phyloP scores from a whole-genome alignment of 768 basidiomycete genomes.

The Pholiota conissans region DNA sequence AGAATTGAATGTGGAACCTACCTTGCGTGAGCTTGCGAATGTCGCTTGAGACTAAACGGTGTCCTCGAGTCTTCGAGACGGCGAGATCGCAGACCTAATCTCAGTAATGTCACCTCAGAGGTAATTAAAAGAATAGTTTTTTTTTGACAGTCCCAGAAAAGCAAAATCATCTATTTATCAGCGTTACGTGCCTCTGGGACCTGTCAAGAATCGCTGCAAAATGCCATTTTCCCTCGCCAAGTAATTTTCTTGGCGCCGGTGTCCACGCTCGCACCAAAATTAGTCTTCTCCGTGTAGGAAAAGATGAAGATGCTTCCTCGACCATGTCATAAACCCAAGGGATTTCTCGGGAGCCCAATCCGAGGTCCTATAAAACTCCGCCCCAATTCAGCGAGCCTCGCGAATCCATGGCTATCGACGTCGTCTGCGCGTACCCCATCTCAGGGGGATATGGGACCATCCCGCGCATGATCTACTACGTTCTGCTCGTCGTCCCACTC shows the following conservation, averaged over 20 bases:
- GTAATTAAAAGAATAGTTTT: background rate
- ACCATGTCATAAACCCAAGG: background rate
- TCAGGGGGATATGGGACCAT: slow-evolving; percentile 12
- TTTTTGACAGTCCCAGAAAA: background rate
- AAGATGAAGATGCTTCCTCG: background rate
- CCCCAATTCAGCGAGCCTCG: background rate
- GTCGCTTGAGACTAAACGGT: background rate
- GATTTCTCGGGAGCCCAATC: background rate
- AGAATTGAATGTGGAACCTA: background rate
- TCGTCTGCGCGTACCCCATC: slow-evolving; percentile 8
- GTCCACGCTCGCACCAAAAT: background rate
- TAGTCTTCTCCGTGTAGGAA: background rate
- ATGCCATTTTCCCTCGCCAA: background rate
- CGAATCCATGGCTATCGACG: background rate
- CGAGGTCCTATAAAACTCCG: background rate
- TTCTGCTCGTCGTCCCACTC: slow-evolving; percentile 3
- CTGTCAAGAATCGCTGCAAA: background rate
- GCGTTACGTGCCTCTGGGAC: background rate
- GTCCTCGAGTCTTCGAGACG: background rate
- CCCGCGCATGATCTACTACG: slow-evolving; percentile 10
- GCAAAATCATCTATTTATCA: background rate
- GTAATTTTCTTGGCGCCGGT: background rate
- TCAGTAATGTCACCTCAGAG: background rate
- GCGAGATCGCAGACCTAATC: background rate
- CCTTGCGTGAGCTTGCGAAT: background rate